Evolutionary conservation across 345 rosid genomes (phyloP).

Genomic region (Ricinus communis): DNA sequence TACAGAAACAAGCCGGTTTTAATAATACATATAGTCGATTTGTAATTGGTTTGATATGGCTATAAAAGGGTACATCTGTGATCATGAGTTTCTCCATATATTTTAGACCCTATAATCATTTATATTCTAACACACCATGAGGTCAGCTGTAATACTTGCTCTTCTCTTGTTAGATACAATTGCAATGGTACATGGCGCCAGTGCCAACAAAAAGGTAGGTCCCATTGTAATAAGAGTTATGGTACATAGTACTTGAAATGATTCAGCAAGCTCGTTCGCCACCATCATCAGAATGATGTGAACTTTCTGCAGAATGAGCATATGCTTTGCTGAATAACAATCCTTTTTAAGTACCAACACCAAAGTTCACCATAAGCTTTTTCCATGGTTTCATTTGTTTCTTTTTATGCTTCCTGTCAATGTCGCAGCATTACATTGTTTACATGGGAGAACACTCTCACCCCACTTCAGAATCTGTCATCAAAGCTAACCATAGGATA

Average conservation of each 20-base stretch:
- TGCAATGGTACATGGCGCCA: slow-evolving; percentile 27
- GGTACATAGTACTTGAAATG: no score
- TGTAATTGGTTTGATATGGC: not conserved
- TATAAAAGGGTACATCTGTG: not conserved
- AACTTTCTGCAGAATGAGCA: no score
- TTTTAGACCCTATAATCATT: not conserved
- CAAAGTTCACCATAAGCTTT: no score
- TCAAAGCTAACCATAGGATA: slow-evolving; percentile 39
- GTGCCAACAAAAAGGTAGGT: slow-evolving; percentile 31
- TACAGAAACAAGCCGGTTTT: not conserved
- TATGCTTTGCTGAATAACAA: no score
- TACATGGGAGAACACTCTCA: slow-evolving; percentile 53
- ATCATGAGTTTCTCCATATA: not conserved
- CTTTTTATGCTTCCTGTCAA: not conserved
- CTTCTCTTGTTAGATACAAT: slow-evolving; percentile 26
- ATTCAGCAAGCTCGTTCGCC: no score
- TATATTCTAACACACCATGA: slow-evolving; percentile 2
- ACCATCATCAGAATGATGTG: no score
- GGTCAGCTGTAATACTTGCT: slow-evolving; percentile 6
- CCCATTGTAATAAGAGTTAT: no score
- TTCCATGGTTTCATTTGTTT: no score
- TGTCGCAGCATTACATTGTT: slow-evolving; percentile 49
- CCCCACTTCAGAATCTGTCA: slow-evolving; percentile 42
- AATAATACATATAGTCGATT: not conserved
- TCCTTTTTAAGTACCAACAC: no score